Conservation (phyloP, 192 early-diverging fungal species). For the Rhizoclosmatium globosum region DNA sequence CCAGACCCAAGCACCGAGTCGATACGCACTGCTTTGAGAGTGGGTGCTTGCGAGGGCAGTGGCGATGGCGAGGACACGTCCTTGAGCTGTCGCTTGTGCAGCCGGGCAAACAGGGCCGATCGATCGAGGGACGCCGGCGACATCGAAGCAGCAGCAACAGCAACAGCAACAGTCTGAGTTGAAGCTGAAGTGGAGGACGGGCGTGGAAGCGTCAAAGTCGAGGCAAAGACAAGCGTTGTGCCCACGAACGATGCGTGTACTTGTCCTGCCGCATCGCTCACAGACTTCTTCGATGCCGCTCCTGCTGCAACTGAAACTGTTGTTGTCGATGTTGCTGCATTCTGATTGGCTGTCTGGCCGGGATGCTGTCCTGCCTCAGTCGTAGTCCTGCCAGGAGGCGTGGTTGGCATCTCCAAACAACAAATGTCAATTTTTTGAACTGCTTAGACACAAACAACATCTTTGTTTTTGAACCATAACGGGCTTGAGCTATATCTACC, state of each 20-base stretch:
- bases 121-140: neutral
- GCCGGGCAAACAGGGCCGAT: neutral
- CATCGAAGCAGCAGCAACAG: neutral
- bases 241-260: slow-evolving; percentile 16
- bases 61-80: neutral
- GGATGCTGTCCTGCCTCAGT: too few species aligned
- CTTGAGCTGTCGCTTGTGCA: neutral
- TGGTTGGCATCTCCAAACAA: too few species aligned
- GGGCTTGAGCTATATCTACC: too few species aligned
- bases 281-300: neutral
- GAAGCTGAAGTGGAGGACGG: neutral
- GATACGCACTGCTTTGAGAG: slow-evolving; percentile 27
- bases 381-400: too few species aligned
- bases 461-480: too few species aligned
- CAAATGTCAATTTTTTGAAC: too few species aligned
- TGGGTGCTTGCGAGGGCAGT: neutral
- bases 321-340: neutral
- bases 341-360: too few species aligned
- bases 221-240: slow-evolving; percentile 8
- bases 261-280: neutral
- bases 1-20: slow-evolving; percentile 51
- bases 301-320: neutral
- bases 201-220: neutral
- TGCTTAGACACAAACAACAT: too few species aligned
- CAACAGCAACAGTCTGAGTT: too few species aligned